phyloP scores from a whole-genome alignment of 208 protist species.

The Trypanosoma avium region DNA sequence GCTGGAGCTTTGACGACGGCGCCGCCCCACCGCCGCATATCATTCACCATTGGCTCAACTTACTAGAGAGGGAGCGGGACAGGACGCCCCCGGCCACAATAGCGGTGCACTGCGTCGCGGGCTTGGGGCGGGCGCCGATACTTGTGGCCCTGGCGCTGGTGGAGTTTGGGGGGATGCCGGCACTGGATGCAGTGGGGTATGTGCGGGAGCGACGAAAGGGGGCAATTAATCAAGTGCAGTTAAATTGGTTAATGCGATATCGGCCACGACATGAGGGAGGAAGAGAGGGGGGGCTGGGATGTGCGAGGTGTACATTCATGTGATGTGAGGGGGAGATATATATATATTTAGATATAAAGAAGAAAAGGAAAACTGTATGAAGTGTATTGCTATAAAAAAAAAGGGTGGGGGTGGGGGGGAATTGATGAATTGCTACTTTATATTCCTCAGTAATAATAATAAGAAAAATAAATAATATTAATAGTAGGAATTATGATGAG shows the following conservation, averaged over 20 bases:
- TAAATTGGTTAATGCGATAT: conserved; percentile 61
- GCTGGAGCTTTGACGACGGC: conserved; percentile 68
- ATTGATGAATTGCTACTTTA: no score
- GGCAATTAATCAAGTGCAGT: conserved; percentile 65
- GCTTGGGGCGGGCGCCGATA: conserved; percentile 63
- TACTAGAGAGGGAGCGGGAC: conserved; percentile 37
- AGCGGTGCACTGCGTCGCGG: conserved; percentile 74
- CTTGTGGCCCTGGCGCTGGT: conserved; percentile 65
- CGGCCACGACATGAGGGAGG: conserved; percentile 22
- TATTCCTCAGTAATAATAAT: no score
- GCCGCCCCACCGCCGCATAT: conserved; percentile 51
- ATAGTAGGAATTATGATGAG: no score
- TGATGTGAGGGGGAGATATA: conserved; percentile 1
- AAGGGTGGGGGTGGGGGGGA: no score
- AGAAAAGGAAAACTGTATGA: neutral
- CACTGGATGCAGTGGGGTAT: conserved; percentile 59
- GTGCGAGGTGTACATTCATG: conserved; percentile 34
- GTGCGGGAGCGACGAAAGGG: conserved; percentile 57
- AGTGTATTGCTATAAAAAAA: no score
- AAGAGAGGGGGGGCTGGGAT: conserved; percentile 23
- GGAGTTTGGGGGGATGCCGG: conserved; percentile 43
- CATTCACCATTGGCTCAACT: conserved; percentile 42
- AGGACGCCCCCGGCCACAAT: conserved; percentile 31
- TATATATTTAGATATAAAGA: neutral
- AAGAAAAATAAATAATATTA: no score